Percentiles rank a stretch among this genome's conserved stretches.
These are phyloP conservation scores for Metschnikowia cubensis DNA, from an alignment of 805 yeast genomes.

Conservation along the genomic window DNA sequence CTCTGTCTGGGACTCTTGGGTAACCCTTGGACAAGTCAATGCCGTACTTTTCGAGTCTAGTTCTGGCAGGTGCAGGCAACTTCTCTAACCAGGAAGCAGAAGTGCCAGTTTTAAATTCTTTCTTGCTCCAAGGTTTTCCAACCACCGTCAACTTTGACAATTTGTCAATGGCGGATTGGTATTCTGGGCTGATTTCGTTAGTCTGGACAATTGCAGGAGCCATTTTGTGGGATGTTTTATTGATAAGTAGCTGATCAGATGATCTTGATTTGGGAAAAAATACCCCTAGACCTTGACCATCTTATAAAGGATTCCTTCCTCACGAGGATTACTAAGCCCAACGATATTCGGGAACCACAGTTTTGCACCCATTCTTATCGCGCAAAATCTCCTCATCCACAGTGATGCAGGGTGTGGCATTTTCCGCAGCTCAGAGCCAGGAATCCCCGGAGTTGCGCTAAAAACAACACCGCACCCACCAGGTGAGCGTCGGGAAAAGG, in stretches of 20 bases:
- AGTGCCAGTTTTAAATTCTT: slow-evolving; percentile 12
- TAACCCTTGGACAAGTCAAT: slow-evolving; percentile 26
- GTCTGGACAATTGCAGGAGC: slow-evolving; percentile 6
- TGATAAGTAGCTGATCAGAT: not conserved
- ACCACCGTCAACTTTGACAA: slow-evolving; percentile 12
- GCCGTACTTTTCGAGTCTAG: slow-evolving; percentile 23
- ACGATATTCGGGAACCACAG: slow-evolving; percentile 7
- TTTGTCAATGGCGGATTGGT: slow-evolving; percentile 8
- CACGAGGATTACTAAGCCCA: not conserved
- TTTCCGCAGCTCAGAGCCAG: not conserved
- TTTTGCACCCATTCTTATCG: slow-evolving; percentile 11
- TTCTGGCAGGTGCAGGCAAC: slow-evolving; percentile 22
- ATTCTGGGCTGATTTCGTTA: slow-evolving; percentile 4
- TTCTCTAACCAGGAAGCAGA: slow-evolving; percentile 17
- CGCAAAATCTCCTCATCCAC: slow-evolving; percentile 6
- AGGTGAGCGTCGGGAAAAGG: not conserved
- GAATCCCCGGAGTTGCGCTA: not conserved
- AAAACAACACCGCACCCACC: not conserved
- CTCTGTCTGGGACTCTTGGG: slow-evolving; percentile 23
- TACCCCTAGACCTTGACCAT: too few relatives aligned
- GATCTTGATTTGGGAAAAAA: not conserved
- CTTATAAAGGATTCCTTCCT: not conserved
- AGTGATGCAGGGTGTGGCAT: slow-evolving; percentile 5
- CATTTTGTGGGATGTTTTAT: not conserved
- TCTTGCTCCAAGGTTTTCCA: slow-evolving; percentile 10